Evolutionary conservation across 345 rosid species (phyloP), one percentile per base, ranked within the genome.

Genomic region (Pistacia atlantica): DNA sequence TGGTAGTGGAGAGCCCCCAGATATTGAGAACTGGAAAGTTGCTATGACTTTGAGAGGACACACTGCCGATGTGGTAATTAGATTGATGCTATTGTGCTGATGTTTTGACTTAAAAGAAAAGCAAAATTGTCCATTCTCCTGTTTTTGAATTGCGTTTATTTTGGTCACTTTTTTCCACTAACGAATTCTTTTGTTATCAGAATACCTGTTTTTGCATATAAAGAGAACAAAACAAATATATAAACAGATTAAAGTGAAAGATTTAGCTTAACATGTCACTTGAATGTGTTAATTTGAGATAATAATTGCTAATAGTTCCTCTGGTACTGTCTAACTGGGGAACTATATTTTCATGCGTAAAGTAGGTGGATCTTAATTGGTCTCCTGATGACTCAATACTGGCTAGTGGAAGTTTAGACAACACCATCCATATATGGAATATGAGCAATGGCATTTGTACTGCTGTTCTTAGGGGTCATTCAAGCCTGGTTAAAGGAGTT

Each of bases 301-400:
- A 52, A 25, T 71, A 78, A 69, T 75, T 37, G 86, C 70, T 72
- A 35, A 78, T 68, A 16, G 52, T 51, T 52, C 45, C 35, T n/a
- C 56, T 48, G 33, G 59, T 72, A 79, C 82, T 20, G 73, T 84
- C 81, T 88, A 86, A 87, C 89, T 78, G 75, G 81, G 79, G 80
- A 65, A 61, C 63, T 84, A 58, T 80, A 72, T 86, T 78, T 76
- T 74, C 79, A 76, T 84, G 92, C 89, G 80, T 93, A 80, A 90
- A 92, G 97, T 97, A 97, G 99, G 99, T 97, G 92, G 99, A 97
- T 97, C 97, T 94, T 83, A 97, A 97, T 83, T 97, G 99, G 99
- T 97, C 99, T 81, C 97, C 97, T 76, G 99, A 97, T 89, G 99
- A 97, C 81, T 92, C 90, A 58, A 90, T 85, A 83, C 77, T 97